A percentile compares a stretch with the other conserved stretches of the same genome.
phyloP scores from a whole-genome alignment of 2,329 filamentous ascomycete genomes.

The Thielaviopsis euricoi region DNA sequence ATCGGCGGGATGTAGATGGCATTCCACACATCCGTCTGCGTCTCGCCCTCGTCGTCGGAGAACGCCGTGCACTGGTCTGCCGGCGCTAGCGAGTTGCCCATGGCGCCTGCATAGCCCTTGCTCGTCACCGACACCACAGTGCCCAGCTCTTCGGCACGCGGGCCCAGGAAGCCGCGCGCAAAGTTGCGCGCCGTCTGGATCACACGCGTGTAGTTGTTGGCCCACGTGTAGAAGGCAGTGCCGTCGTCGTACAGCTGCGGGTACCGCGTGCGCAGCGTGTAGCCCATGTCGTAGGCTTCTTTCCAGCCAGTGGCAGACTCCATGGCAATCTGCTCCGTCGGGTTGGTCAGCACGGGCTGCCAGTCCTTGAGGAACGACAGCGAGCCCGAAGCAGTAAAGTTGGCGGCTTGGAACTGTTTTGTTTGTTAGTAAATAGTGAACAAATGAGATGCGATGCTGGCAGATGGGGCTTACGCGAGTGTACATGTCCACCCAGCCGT shows the following conservation, averaged over 20 bases:
- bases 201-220: slow-evolving; percentile 48
- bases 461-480: slow-evolving; percentile 20
- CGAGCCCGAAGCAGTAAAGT: slow-evolving; percentile 34
- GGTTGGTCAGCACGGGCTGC: slow-evolving; percentile 39
- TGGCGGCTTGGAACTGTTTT: slow-evolving; percentile 37
- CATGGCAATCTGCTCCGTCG: slow-evolving; percentile 38
- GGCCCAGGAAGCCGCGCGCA: slow-evolving; percentile 42
- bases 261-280: slow-evolving; percentile 31
- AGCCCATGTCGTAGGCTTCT: slow-evolving; percentile 40
- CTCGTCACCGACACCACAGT: slow-evolving; percentile 42
- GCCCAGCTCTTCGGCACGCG: slow-evolving; percentile 34
- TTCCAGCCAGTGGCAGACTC: slow-evolving; percentile 46
- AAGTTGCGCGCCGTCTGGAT: slow-evolving; percentile 47
- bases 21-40: slow-evolving; percentile 30
- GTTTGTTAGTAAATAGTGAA: no score
- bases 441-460: no score
- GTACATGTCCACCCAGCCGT: slow-evolving; percentile 35
- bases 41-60: slow-evolving; percentile 33
- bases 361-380: slow-evolving; percentile 42
- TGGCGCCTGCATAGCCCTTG: slow-evolving; percentile 30
- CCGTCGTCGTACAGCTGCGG: slow-evolving; percentile 33
- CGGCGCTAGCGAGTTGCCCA: slow-evolving; percentile 46
- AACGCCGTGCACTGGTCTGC: slow-evolving; percentile 48
- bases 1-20: slow-evolving; percentile 35
- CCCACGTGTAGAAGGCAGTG: slow-evolving; percentile 41